Conservation (phyloP, 2,329 filamentous ascomycete genomes). For the Exophiala mesophila region DNA sequence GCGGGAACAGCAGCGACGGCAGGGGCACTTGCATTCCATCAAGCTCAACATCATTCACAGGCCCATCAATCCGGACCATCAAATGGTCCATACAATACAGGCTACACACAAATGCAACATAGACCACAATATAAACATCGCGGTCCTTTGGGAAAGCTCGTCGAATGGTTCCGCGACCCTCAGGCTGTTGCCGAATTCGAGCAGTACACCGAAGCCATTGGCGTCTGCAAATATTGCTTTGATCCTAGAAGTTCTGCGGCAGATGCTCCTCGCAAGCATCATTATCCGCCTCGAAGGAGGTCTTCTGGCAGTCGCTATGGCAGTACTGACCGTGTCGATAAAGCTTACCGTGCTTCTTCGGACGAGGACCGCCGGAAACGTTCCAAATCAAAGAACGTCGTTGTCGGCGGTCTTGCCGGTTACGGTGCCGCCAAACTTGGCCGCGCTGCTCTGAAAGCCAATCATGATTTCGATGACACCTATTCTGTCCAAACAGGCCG, state of each 20-base stretch:
- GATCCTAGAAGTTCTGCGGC: slow-evolving; percentile 53
- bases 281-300: slow-evolving; percentile 40
- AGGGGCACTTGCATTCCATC: neutral
- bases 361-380: slow-evolving; percentile 44
- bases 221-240: slow-evolving; percentile 62
- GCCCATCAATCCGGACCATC: slow-evolving; percentile 27
- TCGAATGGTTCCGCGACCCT: slow-evolving; percentile 59
- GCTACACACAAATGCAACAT: slow-evolving; percentile 15
- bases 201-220: slow-evolving; percentile 63
- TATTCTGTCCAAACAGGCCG: slow-evolving; percentile 55
- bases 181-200: slow-evolving; percentile 63
- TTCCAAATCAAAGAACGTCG: slow-evolving; percentile 47
- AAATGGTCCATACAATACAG: neutral
- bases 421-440: slow-evolving; percentile 50
- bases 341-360: slow-evolving; percentile 55
- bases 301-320: slow-evolving; percentile 32
- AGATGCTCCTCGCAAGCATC: slow-evolving; percentile 58
- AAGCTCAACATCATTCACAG: slow-evolving; percentile 11
- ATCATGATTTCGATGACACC: slow-evolving; percentile 55
- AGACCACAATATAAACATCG: slow-evolving; percentile 46
- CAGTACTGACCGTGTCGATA: slow-evolving; percentile 49
- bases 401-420: slow-evolving; percentile 48
- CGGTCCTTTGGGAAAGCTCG: slow-evolving; percentile 52
- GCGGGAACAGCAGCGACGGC: slow-evolving; percentile 13
- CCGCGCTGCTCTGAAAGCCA: slow-evolving; percentile 48